Conservation (phyloP, 371 early-diverging fungal species). For the Neoconidiobolus thromboides region DNA sequence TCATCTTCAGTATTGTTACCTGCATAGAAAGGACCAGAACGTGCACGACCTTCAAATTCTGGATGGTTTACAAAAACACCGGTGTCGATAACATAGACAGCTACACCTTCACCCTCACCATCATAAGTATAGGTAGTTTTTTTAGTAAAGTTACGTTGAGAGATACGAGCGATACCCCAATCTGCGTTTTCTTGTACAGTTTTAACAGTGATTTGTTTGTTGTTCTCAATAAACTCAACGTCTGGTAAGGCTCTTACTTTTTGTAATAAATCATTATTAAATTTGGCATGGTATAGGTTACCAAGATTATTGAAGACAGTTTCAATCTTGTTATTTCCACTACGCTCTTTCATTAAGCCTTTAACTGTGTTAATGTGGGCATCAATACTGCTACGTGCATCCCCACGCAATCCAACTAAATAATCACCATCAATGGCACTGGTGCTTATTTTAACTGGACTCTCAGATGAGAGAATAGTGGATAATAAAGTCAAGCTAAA, state of each 20-base stretch:
- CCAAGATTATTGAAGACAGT: background rate
- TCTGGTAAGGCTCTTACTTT: background rate
- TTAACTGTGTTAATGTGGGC: background rate
- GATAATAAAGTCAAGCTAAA: too few relatives aligned
- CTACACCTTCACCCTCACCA: conserved; percentile 34
- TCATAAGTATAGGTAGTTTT: conserved; percentile 15
- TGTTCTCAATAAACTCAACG: background rate
- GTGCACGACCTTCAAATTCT: conserved; percentile 71
- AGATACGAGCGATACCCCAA: conserved; percentile 38
- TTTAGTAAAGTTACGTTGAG: conserved; percentile 11
- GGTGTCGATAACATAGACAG: conserved; percentile 51
- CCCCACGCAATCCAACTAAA: conserved; percentile 62
- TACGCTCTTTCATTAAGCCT: background rate
- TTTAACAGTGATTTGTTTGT: background rate
- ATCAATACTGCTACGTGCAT: conserved; percentile 7
- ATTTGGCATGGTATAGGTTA: background rate
- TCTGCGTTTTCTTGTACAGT: background rate
- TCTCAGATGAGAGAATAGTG: too few relatives aligned
- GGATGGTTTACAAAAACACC: conserved; percentile 46
- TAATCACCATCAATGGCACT: conserved; percentile 33
- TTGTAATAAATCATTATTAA: background rate
- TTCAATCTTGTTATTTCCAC: background rate
- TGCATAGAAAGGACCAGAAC: conserved; percentile 53
- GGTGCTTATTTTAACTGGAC: too few relatives aligned
- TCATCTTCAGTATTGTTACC: conserved; percentile 29